A percentile compares a stretch with the other conserved stretches of the same genome.
Conservation (phyloP, 495 filamentous ascomycete species). For the Trichoderma reesei region DNA sequence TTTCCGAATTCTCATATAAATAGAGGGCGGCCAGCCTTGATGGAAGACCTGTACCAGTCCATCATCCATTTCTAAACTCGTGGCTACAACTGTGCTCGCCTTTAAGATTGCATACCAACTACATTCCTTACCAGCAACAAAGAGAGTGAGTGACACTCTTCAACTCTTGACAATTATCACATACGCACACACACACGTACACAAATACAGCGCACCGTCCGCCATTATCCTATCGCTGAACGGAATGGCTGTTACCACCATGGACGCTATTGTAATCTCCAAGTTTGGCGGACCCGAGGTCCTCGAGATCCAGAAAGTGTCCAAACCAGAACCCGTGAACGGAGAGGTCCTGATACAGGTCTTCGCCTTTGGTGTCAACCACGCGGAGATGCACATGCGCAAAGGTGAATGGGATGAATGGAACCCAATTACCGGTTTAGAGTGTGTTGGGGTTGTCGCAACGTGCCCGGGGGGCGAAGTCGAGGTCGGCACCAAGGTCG, state of each 20-base stretch:
- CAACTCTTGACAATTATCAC: no score
- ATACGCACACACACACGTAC: no score
- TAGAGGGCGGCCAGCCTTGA: background rate
- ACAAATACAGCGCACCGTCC: background rate
- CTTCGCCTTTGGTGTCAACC: conserved; percentile 39
- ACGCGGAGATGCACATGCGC: conserved; percentile 44
- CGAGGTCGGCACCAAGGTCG: conserved; percentile 26
- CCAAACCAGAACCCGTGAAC: conserved; percentile 21
- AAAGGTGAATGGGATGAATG: conserved; percentile 41
- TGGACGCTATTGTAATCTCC: conserved; percentile 36
- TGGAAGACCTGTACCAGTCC: no score
- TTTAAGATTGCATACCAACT: no score
- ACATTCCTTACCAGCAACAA: no score
- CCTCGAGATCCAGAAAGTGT: conserved; percentile 24
- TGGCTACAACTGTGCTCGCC: no score
- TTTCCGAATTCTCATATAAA: background rate
- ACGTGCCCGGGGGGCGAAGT: conserved; percentile 30
- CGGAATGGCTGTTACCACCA: conserved; percentile 14
- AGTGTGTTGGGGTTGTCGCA: conserved; percentile 36
- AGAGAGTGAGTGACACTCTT: no score
- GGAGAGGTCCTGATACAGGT: conserved; percentile 33
- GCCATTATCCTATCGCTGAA: background rate
- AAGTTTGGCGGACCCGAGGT: conserved; percentile 31
- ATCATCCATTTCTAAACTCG: no score
- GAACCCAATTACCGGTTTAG: conserved; percentile 34